phyloP scores from a whole-genome alignment of 2,329 filamentous ascomycete species.

The Botrytis porri region DNA sequence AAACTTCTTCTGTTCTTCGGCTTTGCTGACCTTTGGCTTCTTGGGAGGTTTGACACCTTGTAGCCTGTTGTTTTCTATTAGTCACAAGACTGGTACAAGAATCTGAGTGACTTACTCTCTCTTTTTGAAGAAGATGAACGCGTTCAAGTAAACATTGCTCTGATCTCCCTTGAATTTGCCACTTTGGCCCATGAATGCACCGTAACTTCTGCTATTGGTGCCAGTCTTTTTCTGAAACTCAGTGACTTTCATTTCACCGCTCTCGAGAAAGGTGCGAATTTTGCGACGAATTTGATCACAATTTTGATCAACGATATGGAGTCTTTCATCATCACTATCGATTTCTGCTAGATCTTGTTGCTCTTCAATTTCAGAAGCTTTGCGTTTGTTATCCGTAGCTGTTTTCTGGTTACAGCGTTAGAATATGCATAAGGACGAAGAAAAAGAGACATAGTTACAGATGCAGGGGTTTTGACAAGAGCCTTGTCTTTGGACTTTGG shows the following conservation, averaged over 20 bases:
- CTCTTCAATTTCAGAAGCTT: conserved; percentile 21
- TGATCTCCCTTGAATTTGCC: conserved; percentile 41
- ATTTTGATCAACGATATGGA: conserved; percentile 23
- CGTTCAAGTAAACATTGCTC: conserved; percentile 40
- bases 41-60: conserved; percentile 42
- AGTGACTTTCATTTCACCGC: conserved; percentile 44
- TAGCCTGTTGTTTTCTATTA: conserved; percentile 28
- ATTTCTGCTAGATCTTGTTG: conserved; percentile 19
- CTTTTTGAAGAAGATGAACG: conserved; percentile 49
- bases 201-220: conserved; percentile 40
- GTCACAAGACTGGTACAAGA: not conserved
- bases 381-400: conserved; percentile 23
- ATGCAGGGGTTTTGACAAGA: not conserved
- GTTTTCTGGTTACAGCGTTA: not conserved
- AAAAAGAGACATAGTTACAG: not conserved
- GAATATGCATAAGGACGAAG: not conserved
- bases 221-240: conserved; percentile 43
- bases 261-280: conserved; percentile 43
- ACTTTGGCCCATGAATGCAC: conserved; percentile 49
- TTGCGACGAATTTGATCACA: conserved; percentile 42
- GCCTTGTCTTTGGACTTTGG: not conserved
- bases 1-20: conserved; percentile 31
- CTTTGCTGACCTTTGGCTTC: conserved; percentile 39
- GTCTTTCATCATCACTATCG: conserved; percentile 25
- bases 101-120: conserved; percentile 39